Evolutionary conservation across 352 stramenopile genomes (phyloP).

Genomic region (Phytopythium sindhum): DNA sequence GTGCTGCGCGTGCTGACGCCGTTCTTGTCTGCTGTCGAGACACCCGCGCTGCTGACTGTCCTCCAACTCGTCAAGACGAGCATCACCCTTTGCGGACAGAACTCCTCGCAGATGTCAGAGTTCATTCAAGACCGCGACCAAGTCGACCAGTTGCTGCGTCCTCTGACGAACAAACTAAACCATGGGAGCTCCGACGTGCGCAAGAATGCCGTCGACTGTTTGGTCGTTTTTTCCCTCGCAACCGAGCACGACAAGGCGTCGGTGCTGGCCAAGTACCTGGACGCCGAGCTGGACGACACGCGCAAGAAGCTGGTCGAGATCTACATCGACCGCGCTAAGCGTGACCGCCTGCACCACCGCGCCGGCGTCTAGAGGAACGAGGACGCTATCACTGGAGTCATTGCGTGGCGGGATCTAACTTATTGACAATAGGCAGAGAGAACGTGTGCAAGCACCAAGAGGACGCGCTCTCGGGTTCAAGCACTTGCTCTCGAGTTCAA

Average conservation of each 20-base stretch:
- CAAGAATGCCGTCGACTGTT: conserved; percentile 59
- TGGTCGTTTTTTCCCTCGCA: conserved; percentile 68
- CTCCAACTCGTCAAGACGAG: conserved; percentile 45
- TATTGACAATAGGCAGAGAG: neutral
- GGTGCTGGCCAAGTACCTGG: conserved; percentile 43
- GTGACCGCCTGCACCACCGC: conserved; percentile 26
- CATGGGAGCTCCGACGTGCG: conserved; percentile 64
- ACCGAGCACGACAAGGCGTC: conserved; percentile 35
- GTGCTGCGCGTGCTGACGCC: conserved; percentile 39
- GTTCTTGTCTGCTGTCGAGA: conserved; percentile 30
- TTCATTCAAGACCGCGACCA: conserved; percentile 35
- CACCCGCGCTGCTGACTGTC: conserved; percentile 45
- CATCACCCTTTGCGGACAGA: conserved; percentile 32
- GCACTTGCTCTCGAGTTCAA: neutral
- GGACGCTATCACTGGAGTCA: neutral
- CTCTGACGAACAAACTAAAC: conserved; percentile 31
- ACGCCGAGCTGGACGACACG: conserved; percentile 42
- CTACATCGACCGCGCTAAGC: conserved; percentile 67
- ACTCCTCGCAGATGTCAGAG: conserved; percentile 8
- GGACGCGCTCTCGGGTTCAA: neutral
- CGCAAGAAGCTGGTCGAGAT: conserved; percentile 64
- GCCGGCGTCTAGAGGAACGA: conserved; percentile 6
- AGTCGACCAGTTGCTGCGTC: conserved; percentile 25
- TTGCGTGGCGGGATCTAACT: neutral
- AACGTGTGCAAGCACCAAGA: neutral